phyloP scores from a whole-genome alignment of 805 yeast species.

The Candida chauliodis region DNA sequence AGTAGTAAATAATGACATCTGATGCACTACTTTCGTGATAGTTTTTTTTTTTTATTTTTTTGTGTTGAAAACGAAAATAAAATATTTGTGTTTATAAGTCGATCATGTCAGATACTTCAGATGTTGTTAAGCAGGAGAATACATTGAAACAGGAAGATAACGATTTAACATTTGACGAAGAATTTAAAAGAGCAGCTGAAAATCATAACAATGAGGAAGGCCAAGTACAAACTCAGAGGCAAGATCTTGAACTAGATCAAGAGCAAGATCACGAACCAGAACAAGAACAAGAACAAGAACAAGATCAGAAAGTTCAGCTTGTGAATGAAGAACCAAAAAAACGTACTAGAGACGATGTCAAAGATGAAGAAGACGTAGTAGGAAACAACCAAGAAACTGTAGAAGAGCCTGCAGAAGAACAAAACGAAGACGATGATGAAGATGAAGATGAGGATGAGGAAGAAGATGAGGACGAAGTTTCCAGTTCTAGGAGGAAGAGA shows the following conservation, averaged over 20 bases:
- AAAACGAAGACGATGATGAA: conserved; percentile 20
- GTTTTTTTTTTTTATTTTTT: conserved; percentile 2
- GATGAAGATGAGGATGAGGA: conserved; percentile 49
- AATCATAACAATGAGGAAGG: not conserved
- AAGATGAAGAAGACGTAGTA: conserved; percentile 9
- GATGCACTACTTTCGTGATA: conserved; percentile 5
- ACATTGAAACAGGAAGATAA: conserved; percentile 4
- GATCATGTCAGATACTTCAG: conserved; percentile 9
- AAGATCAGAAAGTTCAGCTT: conserved; percentile 7
- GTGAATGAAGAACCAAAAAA: conserved; percentile 4
- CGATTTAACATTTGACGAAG: conserved; percentile 12
- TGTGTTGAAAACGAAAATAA: not conserved
- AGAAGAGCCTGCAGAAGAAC: conserved; percentile 13
- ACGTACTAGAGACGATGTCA: conserved; percentile 9
- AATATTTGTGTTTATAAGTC: not conserved
- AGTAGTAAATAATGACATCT: not conserved
- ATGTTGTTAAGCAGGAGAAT: conserved; percentile 6
- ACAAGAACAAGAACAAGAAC: conserved; percentile 8
- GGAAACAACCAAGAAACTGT: conserved; percentile 11
- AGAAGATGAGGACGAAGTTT: conserved; percentile 53
- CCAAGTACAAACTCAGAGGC: no score
- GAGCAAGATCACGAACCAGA: not conserved
- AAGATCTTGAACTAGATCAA: not conserved
- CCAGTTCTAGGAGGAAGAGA: conserved; percentile 43
- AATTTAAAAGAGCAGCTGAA: conserved; percentile 10